These are phyloP conservation scores for Aspergillus coremiiformis DNA, from an alignment of 495 filamentous ascomycete species.

Conservation along the genomic window DNA sequence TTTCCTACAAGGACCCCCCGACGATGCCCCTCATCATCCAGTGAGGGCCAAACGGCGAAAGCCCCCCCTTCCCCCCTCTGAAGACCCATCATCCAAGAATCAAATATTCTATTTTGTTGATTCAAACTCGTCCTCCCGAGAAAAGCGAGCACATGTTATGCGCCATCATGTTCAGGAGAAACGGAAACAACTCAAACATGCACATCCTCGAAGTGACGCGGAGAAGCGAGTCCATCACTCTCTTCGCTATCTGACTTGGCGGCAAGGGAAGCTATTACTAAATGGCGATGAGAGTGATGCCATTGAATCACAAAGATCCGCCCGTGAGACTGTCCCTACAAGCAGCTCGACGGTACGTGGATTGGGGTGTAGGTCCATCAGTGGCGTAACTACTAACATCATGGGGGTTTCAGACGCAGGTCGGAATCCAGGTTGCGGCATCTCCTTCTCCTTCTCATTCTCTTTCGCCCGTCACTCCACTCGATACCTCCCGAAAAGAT, in stretches of 20 bases:
- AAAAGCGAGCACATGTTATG: constrained; percentile 45
- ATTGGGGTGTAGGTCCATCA: background rate
- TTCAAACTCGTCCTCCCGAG: constrained; percentile 36
- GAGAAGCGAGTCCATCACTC: constrained; percentile 13
- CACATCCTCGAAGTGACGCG: constrained; percentile 11
- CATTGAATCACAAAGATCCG: background rate
- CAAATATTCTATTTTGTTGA: constrained; percentile 43
- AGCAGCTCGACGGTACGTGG: constrained; percentile 1
- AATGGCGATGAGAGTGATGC: constrained; percentile 1
- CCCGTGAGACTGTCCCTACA: background rate
- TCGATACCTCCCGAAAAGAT: constrained; percentile 29
- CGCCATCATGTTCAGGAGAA: constrained; percentile 44
- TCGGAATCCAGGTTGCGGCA: constrained; percentile 11
- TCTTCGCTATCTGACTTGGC: constrained; percentile 22
- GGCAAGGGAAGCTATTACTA: constrained; percentile 10
- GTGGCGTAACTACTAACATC: background rate
- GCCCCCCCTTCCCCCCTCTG: constrained; percentile 13
- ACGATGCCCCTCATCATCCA: constrained; percentile 12
- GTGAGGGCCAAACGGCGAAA: constrained; percentile 22
- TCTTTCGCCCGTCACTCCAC: constrained; percentile 22
- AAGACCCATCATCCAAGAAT: constrained; percentile 19
- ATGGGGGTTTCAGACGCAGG: constrained; percentile 11
- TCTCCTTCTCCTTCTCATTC: constrained; percentile 9
- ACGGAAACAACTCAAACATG: constrained; percentile 26
- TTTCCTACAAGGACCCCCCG: constrained; percentile 13